Percentiles rank a stretch among this genome's conserved stretches.
phyloP scores from a whole-genome alignment of 1,284 basidiomycete genomes.

The Megacollybia platyphylla region DNA sequence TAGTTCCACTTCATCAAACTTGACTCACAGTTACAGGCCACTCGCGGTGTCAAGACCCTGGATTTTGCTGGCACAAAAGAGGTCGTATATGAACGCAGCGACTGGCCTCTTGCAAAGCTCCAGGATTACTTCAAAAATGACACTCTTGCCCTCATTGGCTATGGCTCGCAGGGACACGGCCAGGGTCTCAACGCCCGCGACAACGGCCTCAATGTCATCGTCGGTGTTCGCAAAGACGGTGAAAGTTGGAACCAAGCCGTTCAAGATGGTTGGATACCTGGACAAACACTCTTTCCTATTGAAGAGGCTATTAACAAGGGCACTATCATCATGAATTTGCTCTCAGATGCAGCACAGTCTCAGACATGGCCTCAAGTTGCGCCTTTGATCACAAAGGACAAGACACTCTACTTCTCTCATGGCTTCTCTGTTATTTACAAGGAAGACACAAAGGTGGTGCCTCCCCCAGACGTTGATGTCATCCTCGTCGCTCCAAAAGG shows the following conservation, averaged over 20 bases:
- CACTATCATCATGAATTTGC: constrained; percentile 99
- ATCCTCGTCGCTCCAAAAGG: constrained; percentile 99
- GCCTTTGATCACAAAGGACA: constrained; percentile 95
- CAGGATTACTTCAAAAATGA: constrained; percentile 99
- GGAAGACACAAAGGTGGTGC: constrained; percentile 90
- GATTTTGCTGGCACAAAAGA: constrained; percentile 97
- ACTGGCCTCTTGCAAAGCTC: constrained; percentile 97
- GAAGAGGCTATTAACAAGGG: constrained; percentile 94
- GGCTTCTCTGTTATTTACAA: constrained; percentile 99
- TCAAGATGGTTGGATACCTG: constrained; percentile 98
- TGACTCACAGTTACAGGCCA: constrained; percentile 20
- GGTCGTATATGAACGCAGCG: constrained; percentile 92
- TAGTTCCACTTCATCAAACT: neutral
- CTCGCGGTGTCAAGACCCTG: constrained; percentile 89
- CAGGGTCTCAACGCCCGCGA: constrained; percentile 98
- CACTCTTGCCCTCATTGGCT: constrained; percentile 96
- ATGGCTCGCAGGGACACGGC: constrained; percentile 98
- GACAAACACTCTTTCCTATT: constrained; percentile 96
- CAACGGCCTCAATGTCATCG: constrained; percentile 96
- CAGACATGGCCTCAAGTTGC: constrained; percentile 85
- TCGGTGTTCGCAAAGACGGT: constrained; percentile 96
- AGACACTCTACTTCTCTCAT: constrained; percentile 99
- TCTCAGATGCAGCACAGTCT: constrained; percentile 97
- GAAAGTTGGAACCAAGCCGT: constrained; percentile 94
- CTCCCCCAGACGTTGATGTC: constrained; percentile 92